Evolutionary conservation across 345 rosid species (phyloP), one percentile per base, ranked within the genome.

Genomic region (Hibiscus trionum): DNA sequence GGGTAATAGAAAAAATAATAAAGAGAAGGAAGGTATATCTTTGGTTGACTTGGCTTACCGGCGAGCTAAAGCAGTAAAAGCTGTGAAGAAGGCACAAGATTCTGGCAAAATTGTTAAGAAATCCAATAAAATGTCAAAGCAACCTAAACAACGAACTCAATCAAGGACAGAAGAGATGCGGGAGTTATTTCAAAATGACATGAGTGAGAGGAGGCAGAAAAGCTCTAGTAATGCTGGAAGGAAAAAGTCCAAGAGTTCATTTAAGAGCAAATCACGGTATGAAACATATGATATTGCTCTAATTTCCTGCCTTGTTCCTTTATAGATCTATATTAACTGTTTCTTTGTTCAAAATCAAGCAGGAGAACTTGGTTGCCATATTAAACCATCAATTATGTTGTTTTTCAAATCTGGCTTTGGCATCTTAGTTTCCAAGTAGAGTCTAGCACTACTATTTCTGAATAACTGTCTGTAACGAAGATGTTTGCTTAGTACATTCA

Each of bases 251-350:
- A 86, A 85, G 80, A 85, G 84, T 78, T 87, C 90, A 29, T 91
- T 91, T 76, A 94, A 91, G 87, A 94, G 90, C 92, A 91, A 94
- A 80, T 86, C 90, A 60, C 84, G 98, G 97, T 94, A 86, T 71
- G 83, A 62, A 66, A 66, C 24, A 52, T 15, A 14, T 15, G 47
- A 14, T 50, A 19, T 61, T 35, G 35, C 42, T n/a, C 56, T 66
- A 46, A 21, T 10, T 37, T 46, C 70, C 27, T 37, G 44, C 35
- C 66, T 6, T 72, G 66, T 4, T 57, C 16, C 14, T 70, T 59
- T 27, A 26, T 58, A 62, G 61, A 42, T 64, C n/a, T 21, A 21
- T 21, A 21, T 21, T 21, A 21, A 21, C 24, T 21, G 24, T 21
- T 21, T 21, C 24, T 21, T 21, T 0, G 24, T 21, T 21, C 24